These are phyloP conservation scores for Cynara cardunculus DNA, from an alignment of 129 eudicot species.

Conservation along the genomic window DNA sequence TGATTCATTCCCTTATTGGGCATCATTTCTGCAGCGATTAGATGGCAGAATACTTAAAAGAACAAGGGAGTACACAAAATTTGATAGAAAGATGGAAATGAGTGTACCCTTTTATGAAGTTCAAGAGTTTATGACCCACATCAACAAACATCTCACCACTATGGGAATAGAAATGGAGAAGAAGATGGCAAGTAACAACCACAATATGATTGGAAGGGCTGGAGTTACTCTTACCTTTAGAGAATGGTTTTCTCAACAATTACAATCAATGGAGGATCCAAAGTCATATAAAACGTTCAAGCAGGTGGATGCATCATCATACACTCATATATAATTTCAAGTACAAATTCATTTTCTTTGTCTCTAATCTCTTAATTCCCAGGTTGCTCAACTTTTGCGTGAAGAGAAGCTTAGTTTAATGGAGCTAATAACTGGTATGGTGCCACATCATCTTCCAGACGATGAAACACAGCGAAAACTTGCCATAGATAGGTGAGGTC, in stretches of 20 bases:
- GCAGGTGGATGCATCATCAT: background rate
- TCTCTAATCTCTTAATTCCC: background rate
- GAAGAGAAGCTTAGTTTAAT: conserved; percentile 13
- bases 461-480: background rate
- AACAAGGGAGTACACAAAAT: background rate
- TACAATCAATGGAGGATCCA: background rate
- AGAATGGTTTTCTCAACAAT: background rate
- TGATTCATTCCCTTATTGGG: background rate
- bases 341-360: background rate
- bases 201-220: background rate
- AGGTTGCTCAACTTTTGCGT: conserved; percentile 1
- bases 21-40: background rate
- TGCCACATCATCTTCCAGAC: background rate
- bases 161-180: background rate
- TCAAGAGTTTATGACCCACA: background rate
- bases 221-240: background rate
- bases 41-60: background rate
- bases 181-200: background rate
- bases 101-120: background rate
- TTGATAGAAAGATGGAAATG: background rate
- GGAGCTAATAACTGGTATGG: background rate
- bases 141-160: background rate
- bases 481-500: conserved; percentile 7
- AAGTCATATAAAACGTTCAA: background rate
- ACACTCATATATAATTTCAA: no score